Percentiles rank a stretch among this genome's conserved stretches.
Conservation (phyloP, 176 grass and related monocot species). For the Aegilops bicornis region DNA sequence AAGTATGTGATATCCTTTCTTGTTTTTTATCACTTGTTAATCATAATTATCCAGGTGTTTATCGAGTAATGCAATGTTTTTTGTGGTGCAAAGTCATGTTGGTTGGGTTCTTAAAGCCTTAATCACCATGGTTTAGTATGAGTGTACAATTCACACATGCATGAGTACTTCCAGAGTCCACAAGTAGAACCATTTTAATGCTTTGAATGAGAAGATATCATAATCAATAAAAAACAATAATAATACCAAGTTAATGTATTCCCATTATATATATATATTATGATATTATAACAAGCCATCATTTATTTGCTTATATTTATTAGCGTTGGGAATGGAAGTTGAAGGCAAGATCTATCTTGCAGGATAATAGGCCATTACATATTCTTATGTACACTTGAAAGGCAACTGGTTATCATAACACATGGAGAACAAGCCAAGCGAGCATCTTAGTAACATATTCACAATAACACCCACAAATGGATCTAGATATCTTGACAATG, state of each 20-base stretch:
- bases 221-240: not conserved
- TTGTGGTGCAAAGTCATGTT: not conserved
- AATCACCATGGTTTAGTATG: not conserved
- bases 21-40: not conserved
- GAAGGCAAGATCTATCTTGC: constrained; percentile 49
- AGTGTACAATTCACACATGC: not conserved
- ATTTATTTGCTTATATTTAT: constrained; percentile 27
- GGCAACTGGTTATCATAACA: constrained; percentile 38
- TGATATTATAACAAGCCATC: not conserved
- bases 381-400: constrained; percentile 55
- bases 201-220: not conserved
- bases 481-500: constrained; percentile 48
- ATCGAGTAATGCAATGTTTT: not conserved
- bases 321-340: constrained; percentile 68
- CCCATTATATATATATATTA: not conserved
- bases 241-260: not conserved
- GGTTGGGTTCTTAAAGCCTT: not conserved
- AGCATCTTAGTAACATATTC: constrained; percentile 34
- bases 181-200: not conserved
- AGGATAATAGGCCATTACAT: constrained; percentile 55
- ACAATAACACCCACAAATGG: constrained; percentile 39
- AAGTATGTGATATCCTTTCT: constrained; percentile 20
- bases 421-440: constrained; percentile 46
- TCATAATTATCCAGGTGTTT: not conserved
- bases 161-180: not conserved